These are phyloP conservation scores for Podila minutissima DNA, from an alignment of 192 early-diverging fungal species.

Conservation along the genomic window DNA sequence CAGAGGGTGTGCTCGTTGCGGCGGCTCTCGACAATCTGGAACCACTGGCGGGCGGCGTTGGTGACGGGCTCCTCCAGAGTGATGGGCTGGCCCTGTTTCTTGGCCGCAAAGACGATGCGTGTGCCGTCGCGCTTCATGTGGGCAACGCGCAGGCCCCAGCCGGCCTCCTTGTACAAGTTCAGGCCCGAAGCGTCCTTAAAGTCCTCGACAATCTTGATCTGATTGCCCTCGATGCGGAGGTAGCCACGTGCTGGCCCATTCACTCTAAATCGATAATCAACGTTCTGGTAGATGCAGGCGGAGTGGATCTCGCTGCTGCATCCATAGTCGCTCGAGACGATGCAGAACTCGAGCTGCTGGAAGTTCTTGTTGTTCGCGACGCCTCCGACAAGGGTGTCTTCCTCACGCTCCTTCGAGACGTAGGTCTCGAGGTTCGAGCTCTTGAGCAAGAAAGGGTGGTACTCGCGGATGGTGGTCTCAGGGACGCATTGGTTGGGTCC, in stretches of 20 bases:
- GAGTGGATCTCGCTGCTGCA: background rate
- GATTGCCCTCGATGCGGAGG: background rate
- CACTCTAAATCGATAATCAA: background rate
- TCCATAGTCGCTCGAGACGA: background rate
- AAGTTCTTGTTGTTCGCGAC: background rate
- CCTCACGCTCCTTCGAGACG: background rate
- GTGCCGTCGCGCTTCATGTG: background rate
- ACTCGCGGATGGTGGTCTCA: background rate
- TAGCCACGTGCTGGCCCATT: background rate
- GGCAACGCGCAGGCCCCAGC: constrained; percentile 21
- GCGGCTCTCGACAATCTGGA: background rate
- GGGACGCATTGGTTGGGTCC: background rate
- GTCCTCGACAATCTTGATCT: background rate
- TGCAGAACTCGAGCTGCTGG: background rate
- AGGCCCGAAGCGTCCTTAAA: background rate
- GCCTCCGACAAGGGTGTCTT: background rate
- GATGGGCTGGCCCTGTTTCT: constrained; percentile 1
- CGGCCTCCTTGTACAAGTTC: constrained; percentile 11
- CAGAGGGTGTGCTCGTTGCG: background rate
- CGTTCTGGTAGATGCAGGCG: background rate
- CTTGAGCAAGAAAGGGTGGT: constrained; percentile 4
- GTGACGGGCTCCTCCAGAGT: constrained; percentile 1
- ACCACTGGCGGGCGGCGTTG: constrained; percentile 12
- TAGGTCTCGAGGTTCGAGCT: background rate
- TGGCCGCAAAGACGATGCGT: background rate